A percentile compares a stretch with the other conserved stretches of the same genome.
These are phyloP conservation scores for Neltuma alba DNA, from an alignment of 306 rosid species.

Conservation along the genomic window DNA sequence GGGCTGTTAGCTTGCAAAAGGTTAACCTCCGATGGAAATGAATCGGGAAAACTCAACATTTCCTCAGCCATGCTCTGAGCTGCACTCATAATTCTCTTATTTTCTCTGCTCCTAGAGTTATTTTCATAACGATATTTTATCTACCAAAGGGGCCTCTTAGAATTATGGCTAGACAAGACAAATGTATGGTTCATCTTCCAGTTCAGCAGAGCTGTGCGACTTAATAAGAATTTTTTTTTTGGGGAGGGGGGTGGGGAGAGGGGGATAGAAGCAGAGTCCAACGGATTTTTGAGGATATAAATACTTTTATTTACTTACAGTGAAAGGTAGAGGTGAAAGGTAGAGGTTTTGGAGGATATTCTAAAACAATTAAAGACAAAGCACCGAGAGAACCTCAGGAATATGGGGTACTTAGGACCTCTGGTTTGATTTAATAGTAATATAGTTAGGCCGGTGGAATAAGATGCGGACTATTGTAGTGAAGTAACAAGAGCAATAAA, in stretches of 20 bases:
- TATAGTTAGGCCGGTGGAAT: not conserved
- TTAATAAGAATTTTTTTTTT: not conserved
- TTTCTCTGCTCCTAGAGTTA: not conserved
- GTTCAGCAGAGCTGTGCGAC: not conserved
- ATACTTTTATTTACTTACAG: not conserved
- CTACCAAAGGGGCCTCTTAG: not conserved
- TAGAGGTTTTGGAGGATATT: not conserved
- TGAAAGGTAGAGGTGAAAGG: not conserved
- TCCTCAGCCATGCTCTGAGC: not conserved
- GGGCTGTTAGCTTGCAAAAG: not conserved
- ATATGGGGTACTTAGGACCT: not conserved
- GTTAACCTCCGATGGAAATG: not conserved
- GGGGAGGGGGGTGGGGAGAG: not conserved
- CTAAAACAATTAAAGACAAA: constrained; percentile 1
- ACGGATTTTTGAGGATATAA: not conserved
- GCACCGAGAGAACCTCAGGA: not conserved
- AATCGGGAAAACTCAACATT: not conserved
- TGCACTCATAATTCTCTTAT: not conserved
- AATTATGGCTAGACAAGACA: not conserved
- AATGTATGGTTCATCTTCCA: not conserved
- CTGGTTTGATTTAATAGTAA: not conserved
- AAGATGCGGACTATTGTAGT: not conserved
- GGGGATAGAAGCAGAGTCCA: not conserved
- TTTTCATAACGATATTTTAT: not conserved
- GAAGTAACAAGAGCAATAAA: not conserved